Evolutionary conservation across 805 yeast genomes (phyloP).

Genomic region (Priceomyces castillae): DNA sequence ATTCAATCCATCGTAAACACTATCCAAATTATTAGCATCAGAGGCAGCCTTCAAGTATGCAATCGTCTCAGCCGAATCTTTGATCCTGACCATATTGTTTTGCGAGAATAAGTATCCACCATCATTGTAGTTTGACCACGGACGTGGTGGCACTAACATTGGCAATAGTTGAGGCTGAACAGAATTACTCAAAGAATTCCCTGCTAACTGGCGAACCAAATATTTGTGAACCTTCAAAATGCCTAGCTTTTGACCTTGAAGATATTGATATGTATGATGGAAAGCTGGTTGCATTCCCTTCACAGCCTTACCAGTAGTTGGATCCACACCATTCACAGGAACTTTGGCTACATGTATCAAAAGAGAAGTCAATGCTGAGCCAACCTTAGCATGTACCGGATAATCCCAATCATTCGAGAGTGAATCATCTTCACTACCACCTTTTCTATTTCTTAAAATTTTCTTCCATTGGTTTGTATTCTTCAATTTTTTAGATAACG

Average conservation of each 20-base stretch:
- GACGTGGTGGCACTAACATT: constrained; percentile 87
- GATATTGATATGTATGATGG: constrained; percentile 81
- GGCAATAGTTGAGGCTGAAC: constrained; percentile 87
- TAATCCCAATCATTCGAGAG: constrained; percentile 24
- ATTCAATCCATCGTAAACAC: constrained; percentile 77
- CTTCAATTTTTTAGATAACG: constrained; percentile 39
- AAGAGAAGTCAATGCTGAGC: constrained; percentile 73
- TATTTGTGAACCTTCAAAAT: constrained; percentile 72
- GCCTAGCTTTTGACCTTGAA: constrained; percentile 77
- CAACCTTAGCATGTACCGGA: constrained; percentile 57
- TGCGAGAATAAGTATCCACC: constrained; percentile 82
- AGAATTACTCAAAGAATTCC: constrained; percentile 60
- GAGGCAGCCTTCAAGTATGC: constrained; percentile 89
- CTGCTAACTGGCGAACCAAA: constrained; percentile 63
- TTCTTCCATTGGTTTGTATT: constrained; percentile 49
- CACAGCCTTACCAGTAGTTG: constrained; percentile 66
- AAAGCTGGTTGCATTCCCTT: constrained; percentile 84
- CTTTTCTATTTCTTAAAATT: constrained; percentile 29
- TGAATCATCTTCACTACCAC: constrained; percentile 10
- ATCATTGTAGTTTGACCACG: constrained; percentile 76
- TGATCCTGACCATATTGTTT: constrained; percentile 66
- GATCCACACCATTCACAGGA: constrained; percentile 76
- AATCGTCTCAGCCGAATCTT: constrained; percentile 81
- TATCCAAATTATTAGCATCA: constrained; percentile 58
- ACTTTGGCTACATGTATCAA: constrained; percentile 81